Evolutionary conservation across 352 stramenopile genomes (phyloP).

Genomic region (Globisporangium uncinulatum): DNA sequence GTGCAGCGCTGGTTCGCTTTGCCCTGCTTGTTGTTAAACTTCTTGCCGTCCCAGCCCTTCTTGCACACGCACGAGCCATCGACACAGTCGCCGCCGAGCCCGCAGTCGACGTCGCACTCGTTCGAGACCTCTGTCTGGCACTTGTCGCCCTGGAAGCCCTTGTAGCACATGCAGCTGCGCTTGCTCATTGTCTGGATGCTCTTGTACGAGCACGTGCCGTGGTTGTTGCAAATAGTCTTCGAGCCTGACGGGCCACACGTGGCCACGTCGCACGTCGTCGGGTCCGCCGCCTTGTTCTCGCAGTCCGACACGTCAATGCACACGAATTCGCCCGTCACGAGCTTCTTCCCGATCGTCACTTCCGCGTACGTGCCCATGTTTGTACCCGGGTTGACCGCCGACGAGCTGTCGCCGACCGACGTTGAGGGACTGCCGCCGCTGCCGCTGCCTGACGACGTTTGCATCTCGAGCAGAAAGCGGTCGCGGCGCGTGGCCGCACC

Average conservation of each 20-base stretch:
- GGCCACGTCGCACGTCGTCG: conserved; percentile 19
- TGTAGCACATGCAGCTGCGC: conserved; percentile 51
- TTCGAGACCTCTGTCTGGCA: conserved; percentile 19
- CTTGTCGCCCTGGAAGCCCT: conserved; percentile 23
- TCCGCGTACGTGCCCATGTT: conserved; percentile 34
- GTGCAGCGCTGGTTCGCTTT: conserved; percentile 23
- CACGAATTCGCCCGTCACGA: conserved; percentile 45
- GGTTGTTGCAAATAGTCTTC: conserved; percentile 55
- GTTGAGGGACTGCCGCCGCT: not conserved
- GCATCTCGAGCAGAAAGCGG: conserved; percentile 10
- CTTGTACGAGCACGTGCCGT: conserved; percentile 71
- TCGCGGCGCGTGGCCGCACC: not conserved
- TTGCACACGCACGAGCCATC: conserved; percentile 27
- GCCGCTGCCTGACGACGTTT: conserved; percentile 6
- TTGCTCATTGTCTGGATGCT: conserved; percentile 53
- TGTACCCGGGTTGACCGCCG: conserved; percentile 15
- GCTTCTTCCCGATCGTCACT: conserved; percentile 44
- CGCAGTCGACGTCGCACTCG: conserved; percentile 34
- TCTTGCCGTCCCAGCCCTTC: conserved; percentile 27
- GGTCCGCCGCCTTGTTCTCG: conserved; percentile 15
- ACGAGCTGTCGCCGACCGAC: conserved; percentile 6
- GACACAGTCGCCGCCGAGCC: conserved; percentile 27
- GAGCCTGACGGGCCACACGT: conserved; percentile 33
- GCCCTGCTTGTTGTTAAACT: conserved; percentile 21
- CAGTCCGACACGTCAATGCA: conserved; percentile 30